Percentiles rank a stretch among this genome's conserved stretches.
Conservation (phyloP, 1,284 basidiomycete species). For the Quambalaria eucalypti region DNA sequence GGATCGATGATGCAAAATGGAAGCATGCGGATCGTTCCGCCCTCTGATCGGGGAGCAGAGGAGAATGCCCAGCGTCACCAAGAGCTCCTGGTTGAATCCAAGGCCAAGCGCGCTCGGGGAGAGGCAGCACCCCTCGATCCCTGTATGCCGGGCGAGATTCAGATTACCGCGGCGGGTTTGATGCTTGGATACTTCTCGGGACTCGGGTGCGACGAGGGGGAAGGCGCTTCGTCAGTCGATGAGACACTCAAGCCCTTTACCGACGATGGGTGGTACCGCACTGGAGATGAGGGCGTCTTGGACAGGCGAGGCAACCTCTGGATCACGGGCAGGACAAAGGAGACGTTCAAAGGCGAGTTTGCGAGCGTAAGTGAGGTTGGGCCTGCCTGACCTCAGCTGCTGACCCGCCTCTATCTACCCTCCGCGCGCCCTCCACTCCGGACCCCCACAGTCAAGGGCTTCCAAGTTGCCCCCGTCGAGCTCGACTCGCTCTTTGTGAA, state of each 20-base stretch:
- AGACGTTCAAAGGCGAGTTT: slow-evolving; percentile 7
- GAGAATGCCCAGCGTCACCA: slow-evolving; percentile 12
- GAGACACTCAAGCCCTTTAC: slow-evolving; percentile 18
- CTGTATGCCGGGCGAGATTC: slow-evolving; percentile 22
- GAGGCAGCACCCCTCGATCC: slow-evolving; percentile 18
- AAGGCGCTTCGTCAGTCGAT: slow-evolving; percentile 6
- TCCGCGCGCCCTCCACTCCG: background rate
- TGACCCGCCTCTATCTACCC: background rate
- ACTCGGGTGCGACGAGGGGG: slow-evolving; percentile 16
- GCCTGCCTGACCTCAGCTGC: background rate
- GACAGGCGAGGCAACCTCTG: slow-evolving; percentile 26
- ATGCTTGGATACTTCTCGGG: slow-evolving; percentile 34
- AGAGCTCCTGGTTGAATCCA: slow-evolving; percentile 12
- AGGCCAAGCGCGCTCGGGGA: slow-evolving; percentile 13
- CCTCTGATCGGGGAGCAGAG: slow-evolving; percentile 10
- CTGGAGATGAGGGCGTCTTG: slow-evolving; percentile 30
- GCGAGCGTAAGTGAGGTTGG: background rate
- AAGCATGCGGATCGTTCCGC: slow-evolving; percentile 17
- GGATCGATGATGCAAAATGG: slow-evolving; percentile 13
- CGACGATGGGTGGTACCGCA: slow-evolving; percentile 25
- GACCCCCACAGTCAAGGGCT: slow-evolving; percentile 29
- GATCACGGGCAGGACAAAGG: slow-evolving; percentile 34
- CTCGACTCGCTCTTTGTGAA: slow-evolving; percentile 24
- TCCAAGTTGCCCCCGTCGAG: slow-evolving; percentile 32
- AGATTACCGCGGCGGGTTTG: slow-evolving; percentile 17